phyloP scores from a whole-genome alignment of 1,284 basidiomycete genomes.

The Sutorius eximius region DNA sequence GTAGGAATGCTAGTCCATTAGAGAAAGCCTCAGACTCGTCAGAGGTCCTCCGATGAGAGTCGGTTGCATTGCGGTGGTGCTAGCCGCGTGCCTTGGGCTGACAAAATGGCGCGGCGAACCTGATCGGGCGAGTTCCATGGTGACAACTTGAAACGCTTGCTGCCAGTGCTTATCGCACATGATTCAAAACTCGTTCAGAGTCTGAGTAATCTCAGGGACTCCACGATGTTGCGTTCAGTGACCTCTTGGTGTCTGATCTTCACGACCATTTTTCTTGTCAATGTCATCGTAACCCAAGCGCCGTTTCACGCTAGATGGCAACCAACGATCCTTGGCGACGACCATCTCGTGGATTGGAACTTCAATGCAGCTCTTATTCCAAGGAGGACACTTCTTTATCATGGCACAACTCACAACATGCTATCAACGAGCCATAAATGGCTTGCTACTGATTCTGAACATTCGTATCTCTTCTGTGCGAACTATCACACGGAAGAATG shows the following conservation, averaged over 20 bases:
- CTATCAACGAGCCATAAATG: conserved; percentile 38
- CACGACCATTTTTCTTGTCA: neutral
- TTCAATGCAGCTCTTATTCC: conserved; percentile 30
- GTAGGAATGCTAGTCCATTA: too few relatives aligned
- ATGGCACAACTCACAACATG: conserved; percentile 28
- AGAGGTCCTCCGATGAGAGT: too few relatives aligned
- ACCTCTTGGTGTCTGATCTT: neutral
- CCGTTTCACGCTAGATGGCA: conserved; percentile 3
- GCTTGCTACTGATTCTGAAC: conserved; percentile 42
- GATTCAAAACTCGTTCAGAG: neutral
- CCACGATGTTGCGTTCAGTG: conserved; percentile 1
- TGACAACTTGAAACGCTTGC: neutral
- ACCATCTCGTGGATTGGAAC: conserved; percentile 10
- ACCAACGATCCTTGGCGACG: neutral
- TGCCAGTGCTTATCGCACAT: neutral
- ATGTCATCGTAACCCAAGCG: conserved; percentile 2
- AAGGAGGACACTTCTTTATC: conserved; percentile 42
- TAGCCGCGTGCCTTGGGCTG: neutral
- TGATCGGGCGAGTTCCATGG: neutral
- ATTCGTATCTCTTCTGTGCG: conserved; percentile 39
- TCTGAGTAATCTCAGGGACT: neutral
- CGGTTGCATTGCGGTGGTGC: neutral
- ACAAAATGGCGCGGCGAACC: too few relatives aligned
- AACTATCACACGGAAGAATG: conserved; percentile 21
- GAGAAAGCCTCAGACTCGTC: too few relatives aligned